Evolutionary conservation across 305 asterid species (phyloP), one percentile per base, ranked within the genome.

Genomic region (Solanum hybrid): DNA sequence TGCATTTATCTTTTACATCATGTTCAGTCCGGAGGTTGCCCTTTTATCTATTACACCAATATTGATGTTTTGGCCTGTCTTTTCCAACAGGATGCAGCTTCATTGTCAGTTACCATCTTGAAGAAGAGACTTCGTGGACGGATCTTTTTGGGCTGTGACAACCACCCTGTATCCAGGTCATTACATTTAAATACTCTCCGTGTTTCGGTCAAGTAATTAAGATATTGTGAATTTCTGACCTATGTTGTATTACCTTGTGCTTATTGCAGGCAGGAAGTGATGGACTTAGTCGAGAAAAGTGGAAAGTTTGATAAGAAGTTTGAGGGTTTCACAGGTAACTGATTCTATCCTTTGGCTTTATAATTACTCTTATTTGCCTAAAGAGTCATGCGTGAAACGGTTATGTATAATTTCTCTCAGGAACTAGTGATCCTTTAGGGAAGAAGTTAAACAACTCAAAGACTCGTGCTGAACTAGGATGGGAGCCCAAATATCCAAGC

Each of bases 401-500:
- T 82, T 26, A 26, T 40, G 87, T 51, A 15, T 51, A 60, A 64
- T 26, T 71, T 85, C 87, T 78, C 88, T 88, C 95, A 97, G 98
- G 99, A 88, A 95, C 97, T 3, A 90, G 93, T 32, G 99, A 94
- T 92, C 96, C 97, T 88, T 82, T 94, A 88, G 98, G 98, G 26
- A 96, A 95, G 96, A 97, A 93, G 91, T 90, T 97, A 86, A 92
- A 95, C 97, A 97, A 96, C 93, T 94, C 95, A 15, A 95, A 92
- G 91, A 93, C 98, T 66, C 95, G 97, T 9, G 93, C 94, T 26
- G 97, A 96, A 87, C 89, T 96, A 84, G 96, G 93, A 84, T 97
- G 99, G 99, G 97, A 94, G 92, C 98, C 98, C 24, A 95, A 94
- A 88, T 96, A 95, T 92, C 91, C 94, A 24, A 97, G 98, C 95